Percentiles rank a stretch among this genome's conserved stretches.
Evolutionary conservation across 441 rosid genomes (phyloP).

Genomic region (Jatropha multifida): DNA sequence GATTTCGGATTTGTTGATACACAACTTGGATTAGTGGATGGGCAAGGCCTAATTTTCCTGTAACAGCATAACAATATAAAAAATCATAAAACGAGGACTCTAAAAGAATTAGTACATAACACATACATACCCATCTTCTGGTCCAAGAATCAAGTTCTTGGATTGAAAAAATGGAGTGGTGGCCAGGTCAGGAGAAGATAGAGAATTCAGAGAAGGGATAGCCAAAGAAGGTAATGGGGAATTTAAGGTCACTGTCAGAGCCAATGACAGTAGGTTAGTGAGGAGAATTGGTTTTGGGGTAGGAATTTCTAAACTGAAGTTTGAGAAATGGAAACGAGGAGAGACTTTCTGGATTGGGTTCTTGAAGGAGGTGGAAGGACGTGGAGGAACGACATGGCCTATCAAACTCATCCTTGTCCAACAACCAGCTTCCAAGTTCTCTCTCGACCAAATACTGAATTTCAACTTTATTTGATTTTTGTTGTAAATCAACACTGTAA

Average conservation of each 20-base stretch:
- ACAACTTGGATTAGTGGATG: conserved; percentile 85
- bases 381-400: conserved; percentile 33
- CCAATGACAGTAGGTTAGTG: conserved; percentile 53
- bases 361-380: conserved; percentile 22
- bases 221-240: conserved; percentile 58
- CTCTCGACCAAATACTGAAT: not conserved
- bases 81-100: not conserved
- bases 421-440: not conserved
- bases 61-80: not conserved
- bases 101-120: not conserved
- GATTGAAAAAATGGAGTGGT: conserved; percentile 89
- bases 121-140: conserved; percentile 56
- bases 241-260: conserved; percentile 53
- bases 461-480: no score
- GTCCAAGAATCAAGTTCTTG: conserved; percentile 64
- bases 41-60: conserved; percentile 84
- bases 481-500: fast-evolving
- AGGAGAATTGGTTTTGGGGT: conserved; percentile 35
- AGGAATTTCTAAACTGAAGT: conserved; percentile 9
- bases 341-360: conserved; percentile 7
- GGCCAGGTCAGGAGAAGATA: conserved; percentile 41
- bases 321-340: conserved; percentile 17
- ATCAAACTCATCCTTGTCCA: conserved; percentile 26
- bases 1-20: conserved; percentile 85
- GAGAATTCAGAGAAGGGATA: conserved; percentile 66